A percentile compares a stretch with the other conserved stretches of the same genome.
These are phyloP conservation scores for Erysimum cheiranthoides DNA, from an alignment of 345 rosid species.

Conservation along the genomic window DNA sequence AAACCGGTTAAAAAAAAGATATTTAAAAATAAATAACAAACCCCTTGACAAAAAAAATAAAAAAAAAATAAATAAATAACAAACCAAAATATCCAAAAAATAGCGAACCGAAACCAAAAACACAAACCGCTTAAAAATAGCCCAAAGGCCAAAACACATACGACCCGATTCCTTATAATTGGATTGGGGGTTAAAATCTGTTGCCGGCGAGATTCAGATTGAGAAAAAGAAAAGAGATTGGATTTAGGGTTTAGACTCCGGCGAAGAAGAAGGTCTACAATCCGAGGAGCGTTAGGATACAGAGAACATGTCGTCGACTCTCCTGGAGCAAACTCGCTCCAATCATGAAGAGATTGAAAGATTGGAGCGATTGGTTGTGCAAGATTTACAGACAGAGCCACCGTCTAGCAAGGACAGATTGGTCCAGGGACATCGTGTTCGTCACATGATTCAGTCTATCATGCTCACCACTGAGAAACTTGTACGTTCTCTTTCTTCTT, in stretches of 20 bases:
- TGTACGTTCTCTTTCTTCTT: constrained; percentile 45
- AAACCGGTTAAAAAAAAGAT: not conserved
- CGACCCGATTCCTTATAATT: not conserved
- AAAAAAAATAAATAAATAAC: not conserved
- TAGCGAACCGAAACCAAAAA: not conserved
- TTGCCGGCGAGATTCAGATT: constrained; percentile 13
- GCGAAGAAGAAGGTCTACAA: constrained; percentile 13
- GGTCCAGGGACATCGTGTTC: constrained; percentile 92
- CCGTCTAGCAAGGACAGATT: constrained; percentile 70
- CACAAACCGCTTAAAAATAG: not conserved
- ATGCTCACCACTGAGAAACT: constrained; percentile 67
- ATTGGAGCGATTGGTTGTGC: constrained; percentile 79
- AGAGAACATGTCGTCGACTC: constrained; percentile 81
- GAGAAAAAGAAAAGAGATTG: not conserved
- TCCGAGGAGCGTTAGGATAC: not conserved
- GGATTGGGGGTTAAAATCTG: not conserved
- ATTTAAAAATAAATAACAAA: not conserved
- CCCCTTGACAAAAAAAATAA: no score
- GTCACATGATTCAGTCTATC: constrained; percentile 74
- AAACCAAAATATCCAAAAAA: not conserved
- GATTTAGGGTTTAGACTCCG: constrained; percentile 36
- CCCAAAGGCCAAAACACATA: not conserved
- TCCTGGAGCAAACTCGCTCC: constrained; percentile 85
- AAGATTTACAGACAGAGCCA: constrained; percentile 90
- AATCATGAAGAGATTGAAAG: constrained; percentile 93